Conservation (phyloP, 2,329 filamentous ascomycete genomes). For the Helicocarpus griseus region DNA sequence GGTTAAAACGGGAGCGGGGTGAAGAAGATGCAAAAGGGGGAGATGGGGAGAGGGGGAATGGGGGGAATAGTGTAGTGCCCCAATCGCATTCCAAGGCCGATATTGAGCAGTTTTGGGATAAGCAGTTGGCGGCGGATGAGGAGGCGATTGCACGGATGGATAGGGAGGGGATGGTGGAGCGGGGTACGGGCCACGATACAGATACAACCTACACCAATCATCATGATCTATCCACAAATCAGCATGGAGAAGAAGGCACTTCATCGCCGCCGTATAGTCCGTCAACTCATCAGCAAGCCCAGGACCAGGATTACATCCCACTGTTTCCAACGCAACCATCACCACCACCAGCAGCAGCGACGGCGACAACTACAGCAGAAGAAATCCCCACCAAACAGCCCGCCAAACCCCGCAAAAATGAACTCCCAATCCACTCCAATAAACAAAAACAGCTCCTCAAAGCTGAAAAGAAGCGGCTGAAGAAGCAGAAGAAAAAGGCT, state of each 20-base stretch:
- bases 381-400: background rate
- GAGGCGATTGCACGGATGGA: background rate
- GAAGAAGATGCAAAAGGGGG: background rate
- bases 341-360: too few species aligned
- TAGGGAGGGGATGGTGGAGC: background rate
- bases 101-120: constrained; percentile 3
- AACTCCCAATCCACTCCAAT: background rate
- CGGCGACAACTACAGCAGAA: too few species aligned
- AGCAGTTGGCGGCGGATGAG: constrained; percentile 1
- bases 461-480: background rate
- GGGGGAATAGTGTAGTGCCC: background rate
- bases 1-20: background rate
- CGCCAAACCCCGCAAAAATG: background rate
- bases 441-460: background rate
- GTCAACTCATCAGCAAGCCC: too few species aligned
- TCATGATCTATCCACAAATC: too few species aligned
- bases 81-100: background rate
- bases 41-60: background rate
- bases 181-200: too few species aligned
- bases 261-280: too few species aligned
- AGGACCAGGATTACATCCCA: too few species aligned
- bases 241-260: too few species aligned
- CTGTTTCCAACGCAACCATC: too few species aligned
- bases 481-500: background rate
- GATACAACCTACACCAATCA: too few species aligned